A percentile compares a stretch with the other conserved stretches of the same genome.
Conservation (phyloP, 2,329 filamentous ascomycete genomes). For the Penicillium nordicum region DNA sequence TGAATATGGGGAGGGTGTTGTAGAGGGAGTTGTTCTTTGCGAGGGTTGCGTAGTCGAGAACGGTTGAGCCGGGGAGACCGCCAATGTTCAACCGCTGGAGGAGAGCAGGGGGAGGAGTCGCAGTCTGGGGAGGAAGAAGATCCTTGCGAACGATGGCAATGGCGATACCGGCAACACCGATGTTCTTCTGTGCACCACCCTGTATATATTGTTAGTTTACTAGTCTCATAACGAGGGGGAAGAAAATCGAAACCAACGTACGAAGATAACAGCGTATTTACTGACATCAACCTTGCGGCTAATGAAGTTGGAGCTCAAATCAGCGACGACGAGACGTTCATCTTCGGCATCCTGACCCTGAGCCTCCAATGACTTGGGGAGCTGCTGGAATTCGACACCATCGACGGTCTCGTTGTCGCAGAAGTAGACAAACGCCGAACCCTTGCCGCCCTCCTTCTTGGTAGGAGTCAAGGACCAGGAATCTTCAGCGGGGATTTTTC, state of each 20-base stretch:
- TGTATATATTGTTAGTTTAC: conserved; percentile 23
- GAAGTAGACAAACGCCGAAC: conserved; percentile 72
- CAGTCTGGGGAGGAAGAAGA: conserved; percentile 65
- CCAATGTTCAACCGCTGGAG: conserved; percentile 73
- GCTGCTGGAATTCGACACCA: conserved; percentile 79
- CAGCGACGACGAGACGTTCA: conserved; percentile 75
- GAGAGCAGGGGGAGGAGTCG: conserved; percentile 65
- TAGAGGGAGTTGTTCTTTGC: conserved; percentile 94
- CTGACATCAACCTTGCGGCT: conserved; percentile 71
- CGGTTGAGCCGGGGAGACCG: conserved; percentile 60
- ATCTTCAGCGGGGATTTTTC: conserved; percentile 72
- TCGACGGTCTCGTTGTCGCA: conserved; percentile 81
- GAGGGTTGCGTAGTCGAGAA: conserved; percentile 79
- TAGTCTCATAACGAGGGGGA: background rate
- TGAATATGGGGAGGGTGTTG: conserved; percentile 93
- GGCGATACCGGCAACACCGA: conserved; percentile 80
- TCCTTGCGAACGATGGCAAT: conserved; percentile 80
- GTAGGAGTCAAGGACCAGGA: conserved; percentile 69
- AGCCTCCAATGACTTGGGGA: conserved; percentile 62
- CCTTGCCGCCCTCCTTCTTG: conserved; percentile 52
- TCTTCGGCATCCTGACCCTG: conserved; percentile 57
- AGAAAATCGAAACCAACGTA: conserved; percentile 36
- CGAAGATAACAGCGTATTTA: conserved; percentile 84
- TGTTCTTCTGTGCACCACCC: conserved; percentile 87
- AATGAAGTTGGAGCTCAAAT: conserved; percentile 94